phyloP scores from a whole-genome alignment of 257 asterid species.

The Nicotiana obtusifolia region DNA sequence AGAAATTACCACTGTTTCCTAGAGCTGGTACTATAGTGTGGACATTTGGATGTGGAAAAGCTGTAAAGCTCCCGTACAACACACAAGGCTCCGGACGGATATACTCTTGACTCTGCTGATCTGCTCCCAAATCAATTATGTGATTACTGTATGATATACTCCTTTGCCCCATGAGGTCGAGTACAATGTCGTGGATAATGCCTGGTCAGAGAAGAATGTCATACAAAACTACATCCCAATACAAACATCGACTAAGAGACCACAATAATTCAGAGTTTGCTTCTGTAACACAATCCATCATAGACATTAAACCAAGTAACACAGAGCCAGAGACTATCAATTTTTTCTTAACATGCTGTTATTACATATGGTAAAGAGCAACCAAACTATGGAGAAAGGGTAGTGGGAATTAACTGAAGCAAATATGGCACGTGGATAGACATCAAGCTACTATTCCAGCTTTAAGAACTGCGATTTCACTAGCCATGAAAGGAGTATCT shows the following conservation, averaged over 20 bases:
- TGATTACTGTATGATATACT: constrained; percentile 42
- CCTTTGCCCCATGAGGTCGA: constrained; percentile 60
- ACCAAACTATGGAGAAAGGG: not conserved
- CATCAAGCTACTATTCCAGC: not conserved
- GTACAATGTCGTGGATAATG: constrained; percentile 19
- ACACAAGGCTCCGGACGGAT: constrained; percentile 52
- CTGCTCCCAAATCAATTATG: constrained; percentile 46
- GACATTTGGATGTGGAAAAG: constrained; percentile 43
- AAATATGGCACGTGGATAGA: not conserved
- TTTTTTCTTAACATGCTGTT: not conserved
- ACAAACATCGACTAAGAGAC: not conserved
- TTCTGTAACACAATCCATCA: not conserved
- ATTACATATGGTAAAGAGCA: not conserved
- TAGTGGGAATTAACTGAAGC: not conserved
- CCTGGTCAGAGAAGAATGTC: constrained; percentile 23
- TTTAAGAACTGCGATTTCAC: not conserved
- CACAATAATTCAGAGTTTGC: not conserved
- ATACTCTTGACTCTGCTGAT: constrained; percentile 53
- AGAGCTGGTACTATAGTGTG: constrained; percentile 38
- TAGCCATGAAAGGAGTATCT: not conserved
- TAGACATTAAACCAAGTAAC: not conserved
- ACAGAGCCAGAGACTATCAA: not conserved
- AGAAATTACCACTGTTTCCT: constrained; percentile 31
- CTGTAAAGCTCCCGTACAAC: constrained; percentile 41
- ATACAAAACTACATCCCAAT: not conserved